These are phyloP conservation scores for Pleurotus djamor DNA, from an alignment of 768 basidiomycete species.

Conservation along the genomic window DNA sequence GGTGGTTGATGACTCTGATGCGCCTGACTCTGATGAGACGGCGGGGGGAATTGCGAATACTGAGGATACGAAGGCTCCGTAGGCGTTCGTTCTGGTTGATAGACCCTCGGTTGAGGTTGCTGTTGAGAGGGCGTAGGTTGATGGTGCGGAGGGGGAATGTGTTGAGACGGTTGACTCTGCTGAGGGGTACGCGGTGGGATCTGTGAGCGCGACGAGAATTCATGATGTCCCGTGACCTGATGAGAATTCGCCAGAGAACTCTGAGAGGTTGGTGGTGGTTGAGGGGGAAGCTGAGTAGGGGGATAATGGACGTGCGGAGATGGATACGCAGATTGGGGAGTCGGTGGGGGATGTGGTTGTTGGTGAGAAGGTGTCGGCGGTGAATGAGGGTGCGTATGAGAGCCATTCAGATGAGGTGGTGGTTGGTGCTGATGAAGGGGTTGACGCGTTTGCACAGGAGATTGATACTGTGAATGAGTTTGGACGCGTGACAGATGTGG, in stretches of 20 bases:
- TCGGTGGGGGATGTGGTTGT: constrained; percentile 7
- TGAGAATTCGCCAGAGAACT: constrained; percentile 7
- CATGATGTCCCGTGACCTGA: constrained; percentile 5
- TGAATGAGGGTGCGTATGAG: constrained; percentile 2
- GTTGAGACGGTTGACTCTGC: constrained; percentile 8
- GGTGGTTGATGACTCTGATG: constrained; percentile 18
- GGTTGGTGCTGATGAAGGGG: constrained; percentile 19
- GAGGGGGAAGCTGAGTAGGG: constrained; percentile 1
- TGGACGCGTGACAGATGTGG: constrained; percentile 8
- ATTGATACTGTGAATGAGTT: constrained; percentile 10
- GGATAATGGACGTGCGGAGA: constrained; percentile 2
- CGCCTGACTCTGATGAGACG: no score
- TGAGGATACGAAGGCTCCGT: constrained; percentile 6
- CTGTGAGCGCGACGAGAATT: not conserved
- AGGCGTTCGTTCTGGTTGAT: constrained; percentile 8
- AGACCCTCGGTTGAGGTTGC: constrained; percentile 17
- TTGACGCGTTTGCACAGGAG: constrained; percentile 15
- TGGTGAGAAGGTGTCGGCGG: constrained; percentile 3
- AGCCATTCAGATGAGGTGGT: constrained; percentile 4
- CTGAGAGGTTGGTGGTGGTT: constrained; percentile 2
- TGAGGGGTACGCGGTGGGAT: constrained; percentile 1
- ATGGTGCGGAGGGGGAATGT: constrained; percentile 14
- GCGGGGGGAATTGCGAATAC: constrained; percentile 15
- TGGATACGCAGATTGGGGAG: constrained; percentile 5
- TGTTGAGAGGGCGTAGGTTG: not conserved